A percentile compares a stretch with the other conserved stretches of the same genome.
These are phyloP conservation scores for Pichia sp. DNA, from an alignment of 1,139 yeast genomes.

Conservation along the genomic window DNA sequence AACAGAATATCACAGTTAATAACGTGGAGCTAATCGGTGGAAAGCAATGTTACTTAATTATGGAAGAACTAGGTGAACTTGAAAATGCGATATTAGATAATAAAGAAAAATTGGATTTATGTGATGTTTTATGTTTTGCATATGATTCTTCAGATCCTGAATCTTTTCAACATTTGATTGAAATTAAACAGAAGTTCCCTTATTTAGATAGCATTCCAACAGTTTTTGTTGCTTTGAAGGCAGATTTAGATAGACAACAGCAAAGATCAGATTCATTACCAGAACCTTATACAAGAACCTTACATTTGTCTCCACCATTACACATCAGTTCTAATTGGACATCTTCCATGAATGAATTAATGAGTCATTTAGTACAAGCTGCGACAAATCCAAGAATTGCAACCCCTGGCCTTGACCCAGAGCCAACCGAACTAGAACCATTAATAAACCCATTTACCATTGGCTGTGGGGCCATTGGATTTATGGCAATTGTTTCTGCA, in stretches of 20 bases:
- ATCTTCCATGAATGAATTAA: conserved; percentile 75
- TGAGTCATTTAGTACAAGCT: conserved; percentile 83
- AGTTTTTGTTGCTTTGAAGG: conserved; percentile 86
- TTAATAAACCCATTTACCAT: conserved; percentile 47
- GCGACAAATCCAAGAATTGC: conserved; percentile 73
- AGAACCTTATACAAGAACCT: conserved; percentile 68
- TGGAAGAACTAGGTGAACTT: conserved; percentile 84
- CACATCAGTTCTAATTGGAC: conserved; percentile 91
- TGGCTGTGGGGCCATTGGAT: conserved; percentile 63
- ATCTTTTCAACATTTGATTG: conserved; percentile 77
- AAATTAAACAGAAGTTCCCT: conserved; percentile 53
- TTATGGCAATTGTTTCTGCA: conserved; percentile 51
- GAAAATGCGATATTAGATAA: conserved; percentile 80
- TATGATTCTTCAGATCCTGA: conserved; percentile 97
- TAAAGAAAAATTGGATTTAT: conserved; percentile 62
- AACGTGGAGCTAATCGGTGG: conserved; percentile 95
- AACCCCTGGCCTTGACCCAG: conserved; percentile 77
- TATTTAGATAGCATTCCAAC: conserved; percentile 68
- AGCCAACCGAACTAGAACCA: conserved; percentile 43
- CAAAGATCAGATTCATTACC: conserved; percentile 85
- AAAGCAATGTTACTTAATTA: conserved; percentile 83
- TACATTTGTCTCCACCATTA: conserved; percentile 67
- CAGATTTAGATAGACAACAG: conserved; percentile 92
- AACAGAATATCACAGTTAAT: conserved; percentile 77
- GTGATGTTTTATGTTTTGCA: conserved; percentile 84